Evolutionary conservation across 306 rosid species (phyloP).

Genomic region (Alnus glutinosa): DNA sequence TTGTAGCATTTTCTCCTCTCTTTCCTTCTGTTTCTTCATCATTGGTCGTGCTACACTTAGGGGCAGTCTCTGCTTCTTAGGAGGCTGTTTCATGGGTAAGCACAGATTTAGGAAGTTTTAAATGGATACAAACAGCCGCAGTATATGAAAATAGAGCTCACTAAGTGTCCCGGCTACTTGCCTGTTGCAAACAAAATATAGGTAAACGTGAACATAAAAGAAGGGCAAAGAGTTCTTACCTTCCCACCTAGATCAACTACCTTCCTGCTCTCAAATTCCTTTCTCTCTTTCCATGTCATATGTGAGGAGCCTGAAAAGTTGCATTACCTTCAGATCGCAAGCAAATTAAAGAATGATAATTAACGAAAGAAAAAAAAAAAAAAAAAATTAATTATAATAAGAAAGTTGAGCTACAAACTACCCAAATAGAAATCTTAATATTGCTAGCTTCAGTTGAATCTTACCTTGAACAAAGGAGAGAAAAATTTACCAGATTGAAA

Average conservation of each 20-base stretch:
- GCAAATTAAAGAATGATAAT: slow-evolving; percentile 1
- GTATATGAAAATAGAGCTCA: background rate
- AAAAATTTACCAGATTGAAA: background rate
- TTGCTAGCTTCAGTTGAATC: background rate
- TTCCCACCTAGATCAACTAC: slow-evolving; percentile 85
- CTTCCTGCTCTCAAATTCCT: slow-evolving; percentile 64
- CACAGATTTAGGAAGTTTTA: background rate
- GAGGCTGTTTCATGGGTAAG: slow-evolving; percentile 43
- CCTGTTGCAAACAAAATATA: background rate
- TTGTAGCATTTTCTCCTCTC: slow-evolving; percentile 66
- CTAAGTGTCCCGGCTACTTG: background rate
- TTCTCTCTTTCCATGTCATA: slow-evolving; percentile 87
- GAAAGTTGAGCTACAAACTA: background rate
- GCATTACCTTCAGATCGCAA: slow-evolving; percentile 21
- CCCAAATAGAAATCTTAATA: background rate
- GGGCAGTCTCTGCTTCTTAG: slow-evolving; percentile 64
- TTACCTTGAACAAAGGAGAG: background rate
- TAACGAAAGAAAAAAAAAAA: background rate
- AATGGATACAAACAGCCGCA: background rate
- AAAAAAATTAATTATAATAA: no score
- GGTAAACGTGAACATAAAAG: slow-evolving; percentile 21
- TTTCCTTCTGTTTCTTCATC: slow-evolving; percentile 74
- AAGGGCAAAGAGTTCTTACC: slow-evolving; percentile 41
- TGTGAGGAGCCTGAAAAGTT: slow-evolving; percentile 54
- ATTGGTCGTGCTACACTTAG: slow-evolving; percentile 69